phyloP scores from a whole-genome alignment of 305 asterid genomes.

The Solanum chacoense region DNA sequence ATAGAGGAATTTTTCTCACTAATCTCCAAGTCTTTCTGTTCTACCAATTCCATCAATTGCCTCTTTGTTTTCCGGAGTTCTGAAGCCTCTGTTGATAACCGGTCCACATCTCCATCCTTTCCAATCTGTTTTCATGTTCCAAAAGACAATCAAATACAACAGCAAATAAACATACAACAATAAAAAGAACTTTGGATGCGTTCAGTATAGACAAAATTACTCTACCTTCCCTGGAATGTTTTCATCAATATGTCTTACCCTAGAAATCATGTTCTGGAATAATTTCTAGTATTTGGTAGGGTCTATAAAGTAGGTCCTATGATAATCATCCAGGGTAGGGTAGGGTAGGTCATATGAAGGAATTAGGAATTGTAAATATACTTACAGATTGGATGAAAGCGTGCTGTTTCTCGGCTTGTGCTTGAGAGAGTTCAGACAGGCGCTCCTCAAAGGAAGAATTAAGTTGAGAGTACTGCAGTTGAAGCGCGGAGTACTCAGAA shows the following conservation, averaged over 20 bases:
- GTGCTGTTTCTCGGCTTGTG: constrained; percentile 54
- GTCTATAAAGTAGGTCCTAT: background rate
- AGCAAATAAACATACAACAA: background rate
- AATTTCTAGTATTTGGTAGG: background rate
- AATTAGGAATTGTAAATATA: background rate
- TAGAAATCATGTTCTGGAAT: background rate
- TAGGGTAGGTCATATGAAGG: background rate
- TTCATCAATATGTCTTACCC: background rate
- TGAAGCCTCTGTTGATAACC: constrained; percentile 48
- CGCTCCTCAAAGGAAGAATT: constrained; percentile 39
- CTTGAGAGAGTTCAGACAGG: constrained; percentile 32
- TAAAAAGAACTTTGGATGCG: background rate
- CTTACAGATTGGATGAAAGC: constrained; percentile 50
- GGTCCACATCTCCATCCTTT: constrained; percentile 74
- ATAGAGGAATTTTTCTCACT: constrained; percentile 69
- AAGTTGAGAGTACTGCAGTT: constrained; percentile 38
- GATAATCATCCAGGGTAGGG: background rate
- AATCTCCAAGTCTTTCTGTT: constrained; percentile 66
- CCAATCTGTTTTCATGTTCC: constrained; percentile 32
- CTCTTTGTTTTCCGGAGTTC: constrained; percentile 80
- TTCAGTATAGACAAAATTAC: background rate
- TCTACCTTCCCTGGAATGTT: background rate
- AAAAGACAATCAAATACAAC: background rate
- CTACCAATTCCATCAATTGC: constrained; percentile 78
- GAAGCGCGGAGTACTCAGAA: constrained; percentile 44